Evolutionary conservation across 139 green algal genomes (phyloP).

Genomic region (Zygnema cylindricum): DNA sequence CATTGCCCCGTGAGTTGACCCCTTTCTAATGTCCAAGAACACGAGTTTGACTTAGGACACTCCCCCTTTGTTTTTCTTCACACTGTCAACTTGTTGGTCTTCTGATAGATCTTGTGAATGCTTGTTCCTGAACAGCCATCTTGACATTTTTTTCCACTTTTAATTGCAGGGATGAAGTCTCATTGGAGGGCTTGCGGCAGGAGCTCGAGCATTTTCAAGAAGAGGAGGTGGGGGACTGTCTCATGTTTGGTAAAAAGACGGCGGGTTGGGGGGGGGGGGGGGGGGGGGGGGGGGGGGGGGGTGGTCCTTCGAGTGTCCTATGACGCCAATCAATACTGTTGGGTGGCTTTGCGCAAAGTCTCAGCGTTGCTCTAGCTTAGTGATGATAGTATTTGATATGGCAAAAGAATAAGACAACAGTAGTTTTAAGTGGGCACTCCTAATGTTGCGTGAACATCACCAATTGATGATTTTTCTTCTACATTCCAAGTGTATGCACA

Average conservation of each 20-base stretch:
- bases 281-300: no score
- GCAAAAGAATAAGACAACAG: no score
- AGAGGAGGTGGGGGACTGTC: constrained; percentile 38
- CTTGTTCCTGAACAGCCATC: not conserved
- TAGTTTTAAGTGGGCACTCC: no score
- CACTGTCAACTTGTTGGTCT: no score
- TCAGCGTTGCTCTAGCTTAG: not conserved
- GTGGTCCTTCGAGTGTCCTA: not conserved
- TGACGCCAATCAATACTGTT: not conserved
- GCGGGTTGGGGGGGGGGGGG: no score
- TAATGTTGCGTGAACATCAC: no score
- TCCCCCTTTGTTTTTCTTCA: no score
- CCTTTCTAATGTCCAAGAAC: constrained; percentile 5
- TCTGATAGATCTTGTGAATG: not conserved
- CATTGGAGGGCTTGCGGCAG: constrained; percentile 47
- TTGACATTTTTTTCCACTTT: not conserved
- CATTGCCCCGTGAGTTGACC: constrained; percentile 17
- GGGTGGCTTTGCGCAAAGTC: not conserved
- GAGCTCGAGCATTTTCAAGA: constrained; percentile 55
- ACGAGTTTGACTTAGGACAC: no score
- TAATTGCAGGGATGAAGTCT: constrained; percentile 55
- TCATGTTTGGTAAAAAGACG: not conserved
- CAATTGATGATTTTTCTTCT: no score
- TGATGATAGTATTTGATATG: not conserved
- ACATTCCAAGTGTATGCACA: no score